Percentiles rank a stretch among this genome's conserved stretches.
These are phyloP conservation scores for Colletotrichum salicis DNA, from an alignment of 2,329 filamentous ascomycete species.

Conservation along the genomic window DNA sequence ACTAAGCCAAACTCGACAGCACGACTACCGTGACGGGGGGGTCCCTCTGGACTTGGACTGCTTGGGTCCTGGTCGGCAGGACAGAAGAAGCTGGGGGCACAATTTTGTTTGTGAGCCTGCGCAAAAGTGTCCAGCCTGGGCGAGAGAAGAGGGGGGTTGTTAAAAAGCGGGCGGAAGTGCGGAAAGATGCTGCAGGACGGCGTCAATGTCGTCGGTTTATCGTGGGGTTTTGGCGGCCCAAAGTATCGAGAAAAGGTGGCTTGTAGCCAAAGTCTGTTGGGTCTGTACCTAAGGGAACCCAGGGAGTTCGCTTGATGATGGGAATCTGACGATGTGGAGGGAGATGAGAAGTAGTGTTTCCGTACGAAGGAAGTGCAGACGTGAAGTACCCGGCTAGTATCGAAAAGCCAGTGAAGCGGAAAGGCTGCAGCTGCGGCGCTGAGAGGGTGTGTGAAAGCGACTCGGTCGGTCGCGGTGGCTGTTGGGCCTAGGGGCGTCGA, in stretches of 20 bases:
- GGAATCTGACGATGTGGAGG: conserved; percentile 9
- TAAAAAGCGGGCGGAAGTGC: conserved; percentile 27
- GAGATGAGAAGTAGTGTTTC: conserved; percentile 3
- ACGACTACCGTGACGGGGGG: conserved; percentile 29
- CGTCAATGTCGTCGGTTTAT: conserved; percentile 18
- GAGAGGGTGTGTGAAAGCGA: neutral
- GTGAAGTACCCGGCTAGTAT: neutral
- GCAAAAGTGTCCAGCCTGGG: neutral
- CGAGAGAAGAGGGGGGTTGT: neutral
- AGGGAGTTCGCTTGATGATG: conserved; percentile 2
- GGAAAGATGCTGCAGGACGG: conserved; percentile 22
- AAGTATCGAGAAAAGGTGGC: conserved; percentile 16
- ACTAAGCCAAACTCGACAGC: conserved; percentile 27
- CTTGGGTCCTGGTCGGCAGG: neutral
- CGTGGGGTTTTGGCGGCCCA: conserved; percentile 1
- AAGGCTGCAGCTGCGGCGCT: neutral
- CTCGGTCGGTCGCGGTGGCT: conserved; percentile 1
- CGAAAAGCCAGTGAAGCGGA: neutral
- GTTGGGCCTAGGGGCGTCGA: conserved; percentile 26
- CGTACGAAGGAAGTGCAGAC: neutral
- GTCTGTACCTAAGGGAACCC: conserved; percentile 13
- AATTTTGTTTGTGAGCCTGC: conserved; percentile 4
- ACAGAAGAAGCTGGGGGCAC: conserved; percentile 3
- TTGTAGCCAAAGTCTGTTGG: conserved; percentile 1
- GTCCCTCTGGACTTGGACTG: neutral